A percentile compares a stretch with the other conserved stretches of the same genome.
phyloP scores from a whole-genome alignment of 106 monocot species.

The Acorus gramineus region DNA sequence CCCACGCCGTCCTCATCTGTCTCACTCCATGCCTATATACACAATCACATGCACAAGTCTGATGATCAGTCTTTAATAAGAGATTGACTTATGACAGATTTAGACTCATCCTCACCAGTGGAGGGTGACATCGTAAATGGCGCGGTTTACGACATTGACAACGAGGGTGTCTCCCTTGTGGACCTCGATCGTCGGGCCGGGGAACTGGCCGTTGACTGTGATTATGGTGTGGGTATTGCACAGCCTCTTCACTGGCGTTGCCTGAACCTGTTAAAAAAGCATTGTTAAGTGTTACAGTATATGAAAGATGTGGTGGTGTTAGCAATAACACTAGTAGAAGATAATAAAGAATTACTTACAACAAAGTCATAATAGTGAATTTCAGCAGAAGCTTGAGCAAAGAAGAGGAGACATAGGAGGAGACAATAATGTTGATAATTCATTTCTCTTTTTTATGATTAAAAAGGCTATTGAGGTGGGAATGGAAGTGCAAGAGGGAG shows the following conservation, averaged over 20 bases:
- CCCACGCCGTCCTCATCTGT: slow-evolving; percentile 42
- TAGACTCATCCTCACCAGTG: too few species aligned
- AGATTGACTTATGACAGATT: too few species aligned
- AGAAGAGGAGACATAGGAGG: slow-evolving; percentile 15
- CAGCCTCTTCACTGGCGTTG: slow-evolving; percentile 70
- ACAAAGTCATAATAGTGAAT: slow-evolving; percentile 57
- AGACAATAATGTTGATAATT: neutral
- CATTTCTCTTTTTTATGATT: neutral
- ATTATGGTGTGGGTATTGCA: slow-evolving; percentile 45
- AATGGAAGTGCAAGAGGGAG: neutral
- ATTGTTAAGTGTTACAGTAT: too few species aligned
- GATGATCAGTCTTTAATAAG: too few species aligned
- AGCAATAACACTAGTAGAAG: neutral
- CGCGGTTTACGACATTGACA: slow-evolving; percentile 47
- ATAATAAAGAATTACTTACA: slow-evolving; percentile 15
- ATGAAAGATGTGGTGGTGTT: neutral
- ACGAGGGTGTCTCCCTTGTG: slow-evolving; percentile 45
- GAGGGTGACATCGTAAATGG: slow-evolving; percentile 40
- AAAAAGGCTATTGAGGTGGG: neutral
- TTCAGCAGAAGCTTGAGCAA: slow-evolving; percentile 18
- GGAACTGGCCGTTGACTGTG: slow-evolving; percentile 60
- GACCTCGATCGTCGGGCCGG: slow-evolving; percentile 54
- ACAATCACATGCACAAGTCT: neutral
- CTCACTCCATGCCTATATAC: slow-evolving; percentile 30
- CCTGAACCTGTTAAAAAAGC: slow-evolving; percentile 29